A percentile compares a stretch with the other conserved stretches of the same genome.
Evolutionary conservation across 179 eudicot species (phyloP).

Genomic region (Spergularia azorica): DNA sequence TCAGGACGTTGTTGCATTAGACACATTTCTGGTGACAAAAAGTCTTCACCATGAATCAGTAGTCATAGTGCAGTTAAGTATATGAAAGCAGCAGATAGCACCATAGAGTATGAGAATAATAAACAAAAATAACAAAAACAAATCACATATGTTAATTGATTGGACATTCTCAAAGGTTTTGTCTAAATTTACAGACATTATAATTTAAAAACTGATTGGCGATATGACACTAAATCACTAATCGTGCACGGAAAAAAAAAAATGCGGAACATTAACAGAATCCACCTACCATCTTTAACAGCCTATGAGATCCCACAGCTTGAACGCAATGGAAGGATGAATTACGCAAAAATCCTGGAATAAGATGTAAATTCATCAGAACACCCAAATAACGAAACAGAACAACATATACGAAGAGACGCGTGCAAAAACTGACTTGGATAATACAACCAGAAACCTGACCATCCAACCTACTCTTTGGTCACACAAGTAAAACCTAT

Average conservation of each 20-base stretch:
- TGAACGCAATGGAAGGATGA: background rate
- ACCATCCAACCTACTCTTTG: background rate
- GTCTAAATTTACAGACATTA: background rate
- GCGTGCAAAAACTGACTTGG: background rate
- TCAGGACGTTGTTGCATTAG: background rate
- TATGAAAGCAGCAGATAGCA: background rate
- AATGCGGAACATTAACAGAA: background rate
- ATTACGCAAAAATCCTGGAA: constrained; percentile 5
- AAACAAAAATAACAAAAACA: background rate
- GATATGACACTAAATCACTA: background rate
- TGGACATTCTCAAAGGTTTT: background rate
- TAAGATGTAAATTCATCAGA: constrained; percentile 8
- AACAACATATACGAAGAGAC: background rate
- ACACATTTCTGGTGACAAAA: background rate
- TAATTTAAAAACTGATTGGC: background rate
- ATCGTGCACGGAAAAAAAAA: background rate
- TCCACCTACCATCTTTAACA: constrained; percentile 27
- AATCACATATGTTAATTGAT: background rate
- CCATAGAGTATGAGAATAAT: background rate
- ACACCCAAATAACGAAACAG: background rate
- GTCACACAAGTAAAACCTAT: background rate
- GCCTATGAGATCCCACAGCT: background rate
- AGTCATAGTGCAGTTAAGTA: background rate
- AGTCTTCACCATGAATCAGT: background rate
- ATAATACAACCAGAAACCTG: background rate